Conservation (phyloP, 352 stramenopile species). For the Aphanomyces cochlioides region DNA sequence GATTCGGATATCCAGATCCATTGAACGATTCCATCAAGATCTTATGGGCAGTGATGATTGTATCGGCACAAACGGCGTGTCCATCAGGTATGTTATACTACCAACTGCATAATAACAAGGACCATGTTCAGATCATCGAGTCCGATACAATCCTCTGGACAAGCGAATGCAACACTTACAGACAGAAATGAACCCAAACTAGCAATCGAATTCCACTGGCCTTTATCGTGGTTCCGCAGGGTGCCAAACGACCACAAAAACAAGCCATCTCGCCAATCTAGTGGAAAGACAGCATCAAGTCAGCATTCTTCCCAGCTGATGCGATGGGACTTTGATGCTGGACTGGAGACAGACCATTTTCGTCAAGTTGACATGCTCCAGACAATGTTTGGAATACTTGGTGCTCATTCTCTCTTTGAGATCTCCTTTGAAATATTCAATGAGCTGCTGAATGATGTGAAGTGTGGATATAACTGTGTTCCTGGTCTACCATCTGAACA, state of each 20-base stretch:
- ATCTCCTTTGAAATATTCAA: constrained; percentile 13
- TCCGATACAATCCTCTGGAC: neutral
- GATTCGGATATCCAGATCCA: no score
- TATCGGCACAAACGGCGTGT: no score
- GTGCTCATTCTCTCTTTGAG: constrained; percentile 8
- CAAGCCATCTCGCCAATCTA: constrained; percentile 12
- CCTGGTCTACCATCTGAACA: neutral
- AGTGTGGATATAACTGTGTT: constrained; percentile 11
- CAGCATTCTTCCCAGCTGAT: constrained; percentile 22
- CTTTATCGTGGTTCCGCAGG: no score
- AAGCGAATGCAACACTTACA: neutral
- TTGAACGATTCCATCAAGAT: no score
- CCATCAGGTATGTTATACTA: no score
- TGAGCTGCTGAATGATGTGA: constrained; percentile 19
- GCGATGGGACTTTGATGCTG: constrained; percentile 28
- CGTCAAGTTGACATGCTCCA: constrained; percentile 22
- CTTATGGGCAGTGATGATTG: no score
- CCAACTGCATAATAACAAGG: no score
- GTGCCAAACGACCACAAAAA: neutral
- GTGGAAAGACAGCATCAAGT: constrained; percentile 7
- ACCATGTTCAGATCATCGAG: no score
- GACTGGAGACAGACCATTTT: constrained; percentile 21
- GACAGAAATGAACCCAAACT: no score
- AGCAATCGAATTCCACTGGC: no score
- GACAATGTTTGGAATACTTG: constrained; percentile 26